Percentiles rank a stretch among this genome's conserved stretches.
These are phyloP conservation scores for Cercospora zeae-maydis DNA, from an alignment of 2,329 filamentous ascomycete genomes.

Conservation along the genomic window DNA sequence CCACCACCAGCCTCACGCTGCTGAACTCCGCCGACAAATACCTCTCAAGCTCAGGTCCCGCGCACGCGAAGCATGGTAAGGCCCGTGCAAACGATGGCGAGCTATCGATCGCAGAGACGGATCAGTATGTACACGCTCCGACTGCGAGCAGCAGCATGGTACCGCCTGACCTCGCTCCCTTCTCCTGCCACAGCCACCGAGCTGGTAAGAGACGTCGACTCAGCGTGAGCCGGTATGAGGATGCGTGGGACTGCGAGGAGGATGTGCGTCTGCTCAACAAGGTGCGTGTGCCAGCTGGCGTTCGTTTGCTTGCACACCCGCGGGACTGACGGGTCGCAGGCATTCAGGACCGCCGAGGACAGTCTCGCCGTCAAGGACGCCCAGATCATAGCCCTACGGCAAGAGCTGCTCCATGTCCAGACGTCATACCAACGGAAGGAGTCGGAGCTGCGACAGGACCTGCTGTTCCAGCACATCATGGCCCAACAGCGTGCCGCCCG, in stretches of 20 bases:
- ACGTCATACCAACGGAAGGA: not conserved
- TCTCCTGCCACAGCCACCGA: not conserved
- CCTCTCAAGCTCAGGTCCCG: not conserved
- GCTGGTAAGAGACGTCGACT: slow-evolving; percentile 3
- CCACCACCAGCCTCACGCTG: not conserved
- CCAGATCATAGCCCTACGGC: slow-evolving; percentile 1
- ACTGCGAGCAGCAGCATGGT: not conserved
- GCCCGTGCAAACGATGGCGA: not conserved
- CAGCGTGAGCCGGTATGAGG: not conserved
- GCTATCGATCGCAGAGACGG: not conserved
- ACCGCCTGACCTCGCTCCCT: not conserved
- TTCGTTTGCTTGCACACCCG: not conserved
- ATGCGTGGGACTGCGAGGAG: not conserved
- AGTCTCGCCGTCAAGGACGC: not conserved
- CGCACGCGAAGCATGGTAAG: not conserved
- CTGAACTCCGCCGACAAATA: not conserved
- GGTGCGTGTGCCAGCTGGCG: not conserved
- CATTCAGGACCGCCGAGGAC: slow-evolving; percentile 4
- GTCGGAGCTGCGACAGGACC: slow-evolving; percentile 11
- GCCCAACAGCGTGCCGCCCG: slow-evolving; percentile 1
- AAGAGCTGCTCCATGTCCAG: not conserved
- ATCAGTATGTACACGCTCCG: not conserved
- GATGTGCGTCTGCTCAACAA: slow-evolving; percentile 6
- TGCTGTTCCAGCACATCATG: slow-evolving; percentile 10
- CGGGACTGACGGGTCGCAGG: not conserved